Base-by-base conservation (phyloP, 352 stramenopile species). In the Hyaloperonospora arabidopsidis region DNA sequence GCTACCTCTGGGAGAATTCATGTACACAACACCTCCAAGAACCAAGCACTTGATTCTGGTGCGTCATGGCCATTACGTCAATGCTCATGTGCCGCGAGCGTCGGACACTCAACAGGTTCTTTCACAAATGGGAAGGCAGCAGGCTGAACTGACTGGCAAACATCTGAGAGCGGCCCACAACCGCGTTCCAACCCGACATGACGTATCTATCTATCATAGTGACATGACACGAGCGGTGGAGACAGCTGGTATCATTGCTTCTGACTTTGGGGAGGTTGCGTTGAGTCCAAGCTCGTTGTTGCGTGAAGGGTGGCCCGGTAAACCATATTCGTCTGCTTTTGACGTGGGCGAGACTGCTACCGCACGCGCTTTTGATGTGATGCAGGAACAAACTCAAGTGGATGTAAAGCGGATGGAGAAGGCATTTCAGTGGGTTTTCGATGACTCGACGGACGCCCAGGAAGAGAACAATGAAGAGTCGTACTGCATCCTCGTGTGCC, bases 21-120 rank as follows among this genome's bases (percentile, higher is more conserved):
- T 86, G 39, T 85, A 75, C 51, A 59, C 76, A 1, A 68, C 72
- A 18, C 70, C 70, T 21, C 74, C 81, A 17, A 73, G 76, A 46
- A 86, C 71, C 28, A 83, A 82, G 17, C 79, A 92, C 58, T 70
- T 93, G 25, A 76, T 93, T 32, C 52, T 93, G 18, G 62, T 90
- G 10, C 82, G 82, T 25, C 82, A 93, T 47, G 82, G 82, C 11
- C 82, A 93, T 47, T 93, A 93, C 55, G 72, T 90, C 18, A 89
- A 90, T 56, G 82, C 82, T 0, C 74, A 90, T 45, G 61, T 70
- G 28, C 79, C 72, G 28, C 61, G 81, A 28, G 70, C 73, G 1
- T 68, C 62, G 1, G 82, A 90, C 25, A 63, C 67, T 18, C 55
- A 89, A 44, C 80, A 90, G 70, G 76, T 93, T 22, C 68, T 93